Evolutionary conservation across 805 yeast genomes (phyloP).

Genomic region (Komagataella mondaviorum): DNA sequence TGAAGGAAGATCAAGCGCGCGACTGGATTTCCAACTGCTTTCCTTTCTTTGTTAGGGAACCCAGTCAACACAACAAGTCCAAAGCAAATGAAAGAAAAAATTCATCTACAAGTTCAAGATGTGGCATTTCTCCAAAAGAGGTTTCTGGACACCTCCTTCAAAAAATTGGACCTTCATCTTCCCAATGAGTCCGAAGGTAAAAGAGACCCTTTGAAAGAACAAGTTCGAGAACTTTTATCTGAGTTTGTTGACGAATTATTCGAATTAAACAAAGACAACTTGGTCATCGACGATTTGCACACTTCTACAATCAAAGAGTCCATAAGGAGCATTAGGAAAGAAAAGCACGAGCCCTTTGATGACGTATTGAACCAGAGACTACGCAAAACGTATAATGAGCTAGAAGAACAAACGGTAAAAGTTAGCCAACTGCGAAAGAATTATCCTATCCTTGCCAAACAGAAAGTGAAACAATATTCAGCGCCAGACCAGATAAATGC

Average conservation of each 20-base stretch:
- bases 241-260: conserved; percentile 38
- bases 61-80: background rate
- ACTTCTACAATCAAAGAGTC: conserved; percentile 8
- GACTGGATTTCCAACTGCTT: background rate
- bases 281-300: conserved; percentile 34
- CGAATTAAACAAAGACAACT: conserved; percentile 39
- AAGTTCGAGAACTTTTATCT: conserved; percentile 28
- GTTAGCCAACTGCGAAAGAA: conserved; percentile 36
- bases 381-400: conserved; percentile 38
- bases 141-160: conserved; percentile 24
- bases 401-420: conserved; percentile 48
- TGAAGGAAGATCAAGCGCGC: background rate
- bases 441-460: background rate
- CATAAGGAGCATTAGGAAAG: conserved; percentile 5
- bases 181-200: conserved; percentile 19
- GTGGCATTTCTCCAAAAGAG: conserved; percentile 32
- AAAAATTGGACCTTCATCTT: conserved; percentile 33
- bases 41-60: background rate
- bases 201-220: conserved; percentile 24
- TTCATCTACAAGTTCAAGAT: conserved; percentile 39
- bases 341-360: conserved; percentile 59
- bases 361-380: conserved; percentile 44
- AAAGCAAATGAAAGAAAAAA: conserved; percentile 21
- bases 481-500: background rate
- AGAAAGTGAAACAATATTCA: background rate